phyloP scores from a whole-genome alignment of 345 rosid species.

The Citrus sp. region DNA sequence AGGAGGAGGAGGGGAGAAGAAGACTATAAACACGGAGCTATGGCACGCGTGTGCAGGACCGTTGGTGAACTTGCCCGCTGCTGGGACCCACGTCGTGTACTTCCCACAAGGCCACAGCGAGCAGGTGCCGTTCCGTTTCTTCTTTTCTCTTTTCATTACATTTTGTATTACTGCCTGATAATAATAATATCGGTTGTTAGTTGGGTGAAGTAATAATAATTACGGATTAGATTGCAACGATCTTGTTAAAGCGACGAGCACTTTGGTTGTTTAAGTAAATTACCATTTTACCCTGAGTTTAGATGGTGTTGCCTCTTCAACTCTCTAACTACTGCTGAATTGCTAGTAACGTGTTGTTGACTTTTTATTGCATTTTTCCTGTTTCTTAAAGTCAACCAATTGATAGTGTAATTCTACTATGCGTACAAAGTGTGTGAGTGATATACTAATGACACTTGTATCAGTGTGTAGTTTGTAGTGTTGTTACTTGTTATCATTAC shows the following conservation, averaged over 20 bases:
- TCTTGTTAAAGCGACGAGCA: neutral
- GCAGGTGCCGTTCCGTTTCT: constrained; percentile 33
- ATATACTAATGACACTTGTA: neutral
- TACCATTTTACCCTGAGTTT: constrained; percentile 7
- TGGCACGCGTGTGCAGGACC: constrained; percentile 84
- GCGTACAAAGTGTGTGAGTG: neutral
- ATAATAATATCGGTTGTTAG: neutral
- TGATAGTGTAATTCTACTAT: too few species aligned
- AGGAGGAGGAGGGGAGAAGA: constrained; percentile 35
- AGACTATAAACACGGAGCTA: constrained; percentile 60
- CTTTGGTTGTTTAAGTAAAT: neutral
- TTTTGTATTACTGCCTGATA: neutral
- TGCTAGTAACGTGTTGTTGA: neutral
- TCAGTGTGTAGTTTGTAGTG: too few species aligned
- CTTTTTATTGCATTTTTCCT: neutral
- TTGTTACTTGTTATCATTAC: neutral
- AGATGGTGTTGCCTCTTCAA: neutral
- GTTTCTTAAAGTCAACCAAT: too few species aligned
- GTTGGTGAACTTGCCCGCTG: constrained; percentile 56
- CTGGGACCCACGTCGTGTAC: constrained; percentile 64
- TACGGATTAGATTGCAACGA: neutral
- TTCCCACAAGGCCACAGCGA: constrained; percentile 86
- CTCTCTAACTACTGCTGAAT: neutral
- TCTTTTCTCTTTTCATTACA: neutral
- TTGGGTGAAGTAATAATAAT: neutral